Evolutionary conservation across 140 eudicot genomes (phyloP).

Genomic region (Cichorium intybus): DNA sequence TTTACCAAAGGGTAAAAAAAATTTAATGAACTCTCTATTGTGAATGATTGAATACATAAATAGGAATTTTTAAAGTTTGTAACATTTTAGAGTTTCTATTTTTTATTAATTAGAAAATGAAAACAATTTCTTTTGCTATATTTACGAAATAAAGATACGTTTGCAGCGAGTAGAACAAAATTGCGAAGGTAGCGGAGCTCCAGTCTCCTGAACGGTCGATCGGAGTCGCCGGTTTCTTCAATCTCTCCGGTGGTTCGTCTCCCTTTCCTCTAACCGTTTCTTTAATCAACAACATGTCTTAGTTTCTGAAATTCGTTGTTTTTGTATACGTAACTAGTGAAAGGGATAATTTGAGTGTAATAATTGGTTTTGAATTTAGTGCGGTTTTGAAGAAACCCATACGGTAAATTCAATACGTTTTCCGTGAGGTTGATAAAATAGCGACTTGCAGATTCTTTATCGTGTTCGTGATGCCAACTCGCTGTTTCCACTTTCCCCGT

Average conservation of each 20-base stretch:
- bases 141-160: neutral
- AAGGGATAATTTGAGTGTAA: neutral
- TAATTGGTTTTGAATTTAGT: conserved; percentile 1
- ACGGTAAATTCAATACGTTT: conserved; percentile 8
- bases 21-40: no score
- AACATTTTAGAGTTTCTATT: neutral
- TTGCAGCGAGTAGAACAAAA: neutral
- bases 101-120: neutral
- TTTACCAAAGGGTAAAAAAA: no score
- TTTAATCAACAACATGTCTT: neutral
- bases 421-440: neutral
- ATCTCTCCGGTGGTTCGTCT: conserved; percentile 22
- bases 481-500: neutral
- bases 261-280: neutral
- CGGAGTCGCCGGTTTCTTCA: conserved; percentile 17
- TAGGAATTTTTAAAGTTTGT: neutral
- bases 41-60: no score
- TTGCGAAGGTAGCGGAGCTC: neutral
- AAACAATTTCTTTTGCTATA: neutral
- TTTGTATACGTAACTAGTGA: conserved; percentile 1
- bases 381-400: conserved; percentile 6
- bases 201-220: neutral
- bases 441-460: neutral
- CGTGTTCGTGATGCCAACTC: neutral
- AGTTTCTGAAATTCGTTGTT: neutral